Percentiles rank a stretch among this genome's conserved stretches.
Evolutionary conservation across 2,329 filamentous ascomycete species (phyloP).

Genomic region (Colletotrichum sp.): DNA sequence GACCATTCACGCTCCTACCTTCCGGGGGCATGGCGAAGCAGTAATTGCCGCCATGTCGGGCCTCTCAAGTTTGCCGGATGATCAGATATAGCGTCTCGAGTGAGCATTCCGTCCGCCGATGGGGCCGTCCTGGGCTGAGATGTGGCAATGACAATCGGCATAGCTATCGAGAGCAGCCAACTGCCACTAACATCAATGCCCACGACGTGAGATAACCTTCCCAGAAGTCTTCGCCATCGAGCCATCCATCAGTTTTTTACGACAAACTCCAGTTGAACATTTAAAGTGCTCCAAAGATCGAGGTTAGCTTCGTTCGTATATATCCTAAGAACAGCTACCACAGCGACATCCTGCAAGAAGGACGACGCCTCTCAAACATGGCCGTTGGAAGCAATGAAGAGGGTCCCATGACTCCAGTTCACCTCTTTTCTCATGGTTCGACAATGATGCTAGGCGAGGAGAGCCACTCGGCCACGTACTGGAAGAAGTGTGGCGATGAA

Average conservation of each 20-base stretch:
- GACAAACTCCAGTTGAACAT: not conserved
- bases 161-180: not conserved
- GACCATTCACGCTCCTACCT: not conserved
- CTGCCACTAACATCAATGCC: not conserved
- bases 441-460: constrained; percentile 76
- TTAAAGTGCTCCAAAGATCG: too few species aligned
- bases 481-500: constrained; percentile 69
- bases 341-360: not conserved
- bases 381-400: constrained; percentile 3
- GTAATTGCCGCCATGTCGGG: not conserved
- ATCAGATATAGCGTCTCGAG: not conserved
- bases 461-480: constrained; percentile 65
- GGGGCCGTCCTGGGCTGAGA: not conserved
- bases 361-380: not conserved
- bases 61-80: not conserved
- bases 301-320: not conserved
- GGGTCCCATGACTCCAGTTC: constrained; percentile 53
- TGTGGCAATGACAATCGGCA: not conserved
- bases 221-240: not conserved
- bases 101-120: not conserved
- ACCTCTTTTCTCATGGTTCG: constrained; percentile 74
- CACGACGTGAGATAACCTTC: not conserved
- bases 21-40: not conserved
- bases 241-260: not conserved
- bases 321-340: not conserved